Evolutionary conservation across 352 stramenopile species (phyloP).

Genomic region (Phytopythium vexans): DNA sequence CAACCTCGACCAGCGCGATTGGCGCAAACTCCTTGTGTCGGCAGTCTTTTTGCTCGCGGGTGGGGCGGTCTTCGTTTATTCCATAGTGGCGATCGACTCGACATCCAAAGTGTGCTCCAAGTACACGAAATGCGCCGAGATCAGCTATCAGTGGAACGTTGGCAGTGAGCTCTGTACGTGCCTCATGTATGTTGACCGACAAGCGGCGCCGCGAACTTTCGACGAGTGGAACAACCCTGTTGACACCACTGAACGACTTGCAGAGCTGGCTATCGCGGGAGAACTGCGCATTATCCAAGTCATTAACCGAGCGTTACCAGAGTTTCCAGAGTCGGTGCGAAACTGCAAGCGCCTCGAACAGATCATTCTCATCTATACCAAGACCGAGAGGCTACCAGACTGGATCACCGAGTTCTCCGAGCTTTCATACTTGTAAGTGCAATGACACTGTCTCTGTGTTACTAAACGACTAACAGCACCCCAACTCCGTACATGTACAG

Average conservation of each 20-base stretch:
- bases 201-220: conserved; percentile 21
- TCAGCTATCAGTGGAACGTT: conserved; percentile 43
- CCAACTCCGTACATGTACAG: conserved; percentile 1
- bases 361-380: conserved; percentile 38
- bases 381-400: conserved; percentile 20
- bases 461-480: background rate
- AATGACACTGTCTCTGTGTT: background rate
- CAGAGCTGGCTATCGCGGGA: conserved; percentile 21
- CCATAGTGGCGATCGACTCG: conserved; percentile 21
- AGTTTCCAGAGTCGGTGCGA: conserved; percentile 26
- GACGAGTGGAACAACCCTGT: conserved; percentile 36
- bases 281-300: conserved; percentile 45
- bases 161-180: conserved; percentile 27
- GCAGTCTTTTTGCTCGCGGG: conserved; percentile 25
- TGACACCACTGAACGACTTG: conserved; percentile 26
- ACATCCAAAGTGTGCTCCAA: conserved; percentile 24
- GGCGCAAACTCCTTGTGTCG: conserved; percentile 26
- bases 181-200: conserved; percentile 35
- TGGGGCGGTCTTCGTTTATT: conserved; percentile 22
- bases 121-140: conserved; percentile 30
- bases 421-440: conserved; percentile 36
- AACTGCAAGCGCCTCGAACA: conserved; percentile 30
- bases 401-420: conserved; percentile 27
- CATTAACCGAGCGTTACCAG: conserved; percentile 37
- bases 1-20: conserved; percentile 11